Conservation (phyloP, 768 basidiomycete genomes). For the Boletus rex-veris region DNA sequence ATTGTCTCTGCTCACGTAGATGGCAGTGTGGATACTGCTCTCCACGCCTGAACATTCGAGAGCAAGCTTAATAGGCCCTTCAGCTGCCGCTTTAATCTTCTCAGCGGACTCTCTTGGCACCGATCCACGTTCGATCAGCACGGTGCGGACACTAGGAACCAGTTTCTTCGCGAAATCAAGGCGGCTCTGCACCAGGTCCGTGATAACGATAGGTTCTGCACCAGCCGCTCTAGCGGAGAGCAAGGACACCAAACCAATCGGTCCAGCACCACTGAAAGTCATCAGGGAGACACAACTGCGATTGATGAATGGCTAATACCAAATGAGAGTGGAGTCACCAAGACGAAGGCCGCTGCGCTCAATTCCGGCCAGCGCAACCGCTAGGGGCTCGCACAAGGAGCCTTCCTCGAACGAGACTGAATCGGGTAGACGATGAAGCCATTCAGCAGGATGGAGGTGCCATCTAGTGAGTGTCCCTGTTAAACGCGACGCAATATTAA, state of each 20-base stretch:
- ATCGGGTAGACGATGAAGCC: slow-evolving; percentile 63
- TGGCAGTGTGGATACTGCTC: slow-evolving; percentile 56
- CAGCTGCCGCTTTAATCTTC: slow-evolving; percentile 51
- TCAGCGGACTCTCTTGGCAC: slow-evolving; percentile 49
- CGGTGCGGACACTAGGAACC: slow-evolving; percentile 54
- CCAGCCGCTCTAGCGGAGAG: slow-evolving; percentile 66
- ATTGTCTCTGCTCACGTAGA: slow-evolving; percentile 41
- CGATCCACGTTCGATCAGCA: slow-evolving; percentile 48
- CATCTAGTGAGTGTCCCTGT: slow-evolving; percentile 61
- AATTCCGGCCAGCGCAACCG: slow-evolving; percentile 65
- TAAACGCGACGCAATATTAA: not conserved
- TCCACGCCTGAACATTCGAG: slow-evolving; percentile 67
- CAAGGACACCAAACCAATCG: slow-evolving; percentile 60
- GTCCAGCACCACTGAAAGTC: slow-evolving; percentile 54
- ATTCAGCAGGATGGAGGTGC: slow-evolving; percentile 65
- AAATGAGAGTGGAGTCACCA: slow-evolving; percentile 60
- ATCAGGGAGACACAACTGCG: slow-evolving; percentile 12
- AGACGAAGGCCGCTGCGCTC: slow-evolving; percentile 63
- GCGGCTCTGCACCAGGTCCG: slow-evolving; percentile 62
- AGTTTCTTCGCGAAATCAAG: slow-evolving; percentile 64
- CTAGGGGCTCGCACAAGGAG: slow-evolving; percentile 62
- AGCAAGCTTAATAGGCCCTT: slow-evolving; percentile 45
- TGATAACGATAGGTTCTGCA: slow-evolving; percentile 67
- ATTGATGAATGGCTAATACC: slow-evolving; percentile 34
- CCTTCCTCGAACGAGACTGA: slow-evolving; percentile 65